These are phyloP conservation scores for Xylariaceae sp. DNA, from an alignment of 2,329 filamentous ascomycete genomes.

Conservation along the genomic window DNA sequence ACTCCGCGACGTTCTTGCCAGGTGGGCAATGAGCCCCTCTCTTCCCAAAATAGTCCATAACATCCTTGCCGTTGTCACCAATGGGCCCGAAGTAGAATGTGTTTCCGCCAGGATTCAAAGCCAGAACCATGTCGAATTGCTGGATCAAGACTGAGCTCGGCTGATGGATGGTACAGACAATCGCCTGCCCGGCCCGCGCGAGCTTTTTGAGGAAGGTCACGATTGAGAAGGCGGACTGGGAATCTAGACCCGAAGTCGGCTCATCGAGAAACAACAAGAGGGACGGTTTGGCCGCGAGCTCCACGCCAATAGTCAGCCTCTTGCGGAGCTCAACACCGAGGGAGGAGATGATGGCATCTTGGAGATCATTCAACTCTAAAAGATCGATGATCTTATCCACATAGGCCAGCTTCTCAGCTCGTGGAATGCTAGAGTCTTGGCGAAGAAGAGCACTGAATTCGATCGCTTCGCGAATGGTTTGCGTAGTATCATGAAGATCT, in stretches of 20 bases:
- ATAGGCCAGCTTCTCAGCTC: slow-evolving; percentile 81
- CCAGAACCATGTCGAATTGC: slow-evolving; percentile 76
- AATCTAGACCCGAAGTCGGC: slow-evolving; percentile 74
- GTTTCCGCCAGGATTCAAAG: slow-evolving; percentile 71
- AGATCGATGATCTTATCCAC: slow-evolving; percentile 93
- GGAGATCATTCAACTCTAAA: slow-evolving; percentile 72
- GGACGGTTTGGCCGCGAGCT: slow-evolving; percentile 72
- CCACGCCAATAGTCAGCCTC: slow-evolving; percentile 75
- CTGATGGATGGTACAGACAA: slow-evolving; percentile 78
- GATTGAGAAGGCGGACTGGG: slow-evolving; percentile 72
- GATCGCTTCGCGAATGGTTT: slow-evolving; percentile 87
- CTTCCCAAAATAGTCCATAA: slow-evolving; percentile 72
- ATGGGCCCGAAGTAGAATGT: slow-evolving; percentile 78
- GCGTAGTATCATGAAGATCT: slow-evolving; percentile 72
- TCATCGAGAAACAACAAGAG: slow-evolving; percentile 75
- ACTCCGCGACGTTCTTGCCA: slow-evolving; percentile 56
- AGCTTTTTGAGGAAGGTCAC: slow-evolving; percentile 73
- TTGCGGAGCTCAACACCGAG: slow-evolving; percentile 75
- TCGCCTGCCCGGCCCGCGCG: slow-evolving; percentile 70
- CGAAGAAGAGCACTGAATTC: slow-evolving; percentile 81
- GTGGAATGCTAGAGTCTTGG: slow-evolving; percentile 76
- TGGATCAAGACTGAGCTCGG: slow-evolving; percentile 73
- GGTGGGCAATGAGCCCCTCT: slow-evolving; percentile 71
- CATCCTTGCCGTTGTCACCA: slow-evolving; percentile 68
- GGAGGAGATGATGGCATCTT: slow-evolving; percentile 70